Conservation (phyloP, 2,329 filamentous ascomycete species). For the Cladosporium sp. region DNA sequence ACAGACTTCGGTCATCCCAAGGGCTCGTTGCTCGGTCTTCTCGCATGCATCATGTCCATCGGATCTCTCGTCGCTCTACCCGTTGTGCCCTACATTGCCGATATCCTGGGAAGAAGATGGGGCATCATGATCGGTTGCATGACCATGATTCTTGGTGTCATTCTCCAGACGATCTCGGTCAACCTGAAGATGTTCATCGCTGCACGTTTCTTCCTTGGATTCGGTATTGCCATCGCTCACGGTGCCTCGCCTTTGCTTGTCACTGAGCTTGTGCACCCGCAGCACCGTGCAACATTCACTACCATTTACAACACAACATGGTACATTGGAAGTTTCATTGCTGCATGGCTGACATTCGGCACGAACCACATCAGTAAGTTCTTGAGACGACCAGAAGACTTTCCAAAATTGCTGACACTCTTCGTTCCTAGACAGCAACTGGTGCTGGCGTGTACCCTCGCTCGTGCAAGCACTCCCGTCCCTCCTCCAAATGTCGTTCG, state of each 20-base stretch:
- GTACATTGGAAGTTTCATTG: conserved; percentile 44
- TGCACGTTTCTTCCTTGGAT: conserved; percentile 38
- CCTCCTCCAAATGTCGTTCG: conserved; percentile 41
- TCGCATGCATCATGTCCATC: conserved; percentile 47
- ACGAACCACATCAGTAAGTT: conserved; percentile 34
- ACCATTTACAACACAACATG: conserved; percentile 46
- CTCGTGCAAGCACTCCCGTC: conserved; percentile 50
- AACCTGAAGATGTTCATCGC: conserved; percentile 44
- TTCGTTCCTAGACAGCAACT: conserved; percentile 29
- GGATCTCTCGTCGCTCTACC: conserved; percentile 47
- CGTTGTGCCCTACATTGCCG: conserved; percentile 46
- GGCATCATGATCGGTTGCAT: conserved; percentile 46
- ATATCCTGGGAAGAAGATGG: conserved; percentile 44
- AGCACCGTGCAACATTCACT: conserved; percentile 47
- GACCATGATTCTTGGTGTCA: conserved; percentile 45
- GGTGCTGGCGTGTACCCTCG: conserved; percentile 53
- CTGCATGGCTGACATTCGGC: conserved; percentile 45
- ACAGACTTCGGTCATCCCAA: conserved; percentile 29
- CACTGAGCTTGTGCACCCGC: conserved; percentile 45
- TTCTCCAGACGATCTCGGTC: conserved; percentile 37
- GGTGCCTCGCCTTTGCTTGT: conserved; percentile 28
- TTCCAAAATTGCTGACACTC: neutral
- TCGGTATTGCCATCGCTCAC: conserved; percentile 40
- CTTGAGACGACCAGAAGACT: neutral
- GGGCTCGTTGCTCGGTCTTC: conserved; percentile 39